Conservation (phyloP, 768 basidiomycete species). For the Sarcodon sp. region DNA sequence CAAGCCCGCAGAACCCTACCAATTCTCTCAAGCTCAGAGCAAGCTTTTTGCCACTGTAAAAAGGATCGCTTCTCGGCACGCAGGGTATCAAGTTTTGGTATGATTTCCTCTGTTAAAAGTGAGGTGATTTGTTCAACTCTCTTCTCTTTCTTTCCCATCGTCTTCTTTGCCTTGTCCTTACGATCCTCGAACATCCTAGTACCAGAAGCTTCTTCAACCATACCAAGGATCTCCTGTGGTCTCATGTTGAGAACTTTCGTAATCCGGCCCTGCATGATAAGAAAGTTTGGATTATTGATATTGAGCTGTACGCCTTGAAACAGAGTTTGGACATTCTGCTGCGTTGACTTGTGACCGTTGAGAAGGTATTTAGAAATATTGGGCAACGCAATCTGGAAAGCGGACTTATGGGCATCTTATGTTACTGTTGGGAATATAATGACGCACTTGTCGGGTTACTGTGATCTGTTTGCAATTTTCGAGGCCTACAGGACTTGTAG, state of each 20-base stretch:
- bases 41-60: constrained; percentile 82
- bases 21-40: constrained; percentile 77
- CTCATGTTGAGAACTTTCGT: constrained; percentile 99
- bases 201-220: constrained; percentile 98
- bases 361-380: constrained; percentile 91
- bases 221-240: constrained; percentile 92
- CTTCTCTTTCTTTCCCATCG: constrained; percentile 96
- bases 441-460: constrained; percentile 81
- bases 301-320: constrained; percentile 97
- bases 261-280: constrained; percentile 99
- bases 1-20: constrained; percentile 73
- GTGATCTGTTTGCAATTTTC: constrained; percentile 82
- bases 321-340: constrained; percentile 74
- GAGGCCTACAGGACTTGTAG: constrained; percentile 72
- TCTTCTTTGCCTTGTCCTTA: constrained; percentile 92
- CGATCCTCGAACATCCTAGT: constrained; percentile 99
- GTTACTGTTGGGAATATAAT: not conserved
- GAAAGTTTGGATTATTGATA: constrained; percentile 98
- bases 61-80: constrained; percentile 82
- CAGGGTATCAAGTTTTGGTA: constrained; percentile 85
- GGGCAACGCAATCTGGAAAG: constrained; percentile 75
- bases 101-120: constrained; percentile 80
- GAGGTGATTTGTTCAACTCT: constrained; percentile 80
- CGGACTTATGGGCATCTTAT: not conserved
- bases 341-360: constrained; percentile 89